These are phyloP conservation scores for Quercus lobata DNA, from an alignment of 331 rosid species.

Conservation along the genomic window DNA sequence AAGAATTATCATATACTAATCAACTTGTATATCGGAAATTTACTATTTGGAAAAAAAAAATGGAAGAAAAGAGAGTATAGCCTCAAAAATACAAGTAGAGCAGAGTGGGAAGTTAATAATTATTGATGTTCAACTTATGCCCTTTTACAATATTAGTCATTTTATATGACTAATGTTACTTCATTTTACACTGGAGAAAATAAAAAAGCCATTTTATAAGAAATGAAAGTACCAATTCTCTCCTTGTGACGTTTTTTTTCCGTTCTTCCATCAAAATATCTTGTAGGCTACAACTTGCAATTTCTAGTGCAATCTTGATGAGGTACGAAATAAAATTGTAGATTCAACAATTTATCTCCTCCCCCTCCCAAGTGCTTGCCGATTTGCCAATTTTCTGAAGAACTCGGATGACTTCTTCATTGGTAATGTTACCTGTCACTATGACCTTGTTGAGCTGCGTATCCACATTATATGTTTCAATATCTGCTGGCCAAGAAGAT, in stretches of 20 bases:
- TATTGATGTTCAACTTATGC: background rate
- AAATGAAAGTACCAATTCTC: background rate
- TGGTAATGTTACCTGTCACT: slow-evolving; percentile 69
- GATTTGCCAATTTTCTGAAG: slow-evolving; percentile 65
- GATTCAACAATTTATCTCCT: slow-evolving; percentile 18
- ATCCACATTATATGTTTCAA: slow-evolving; percentile 72
- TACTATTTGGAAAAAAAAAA: background rate
- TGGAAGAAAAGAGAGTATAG: background rate
- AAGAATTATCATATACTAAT: background rate
- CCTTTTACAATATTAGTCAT: background rate
- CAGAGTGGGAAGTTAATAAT: background rate
- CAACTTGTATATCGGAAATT: background rate
- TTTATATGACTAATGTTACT: background rate
- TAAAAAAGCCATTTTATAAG: background rate
- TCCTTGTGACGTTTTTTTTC: background rate
- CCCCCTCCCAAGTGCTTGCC: slow-evolving; percentile 57
- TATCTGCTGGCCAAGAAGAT: slow-evolving; percentile 36
- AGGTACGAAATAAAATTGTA: no score
- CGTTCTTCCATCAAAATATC: background rate
- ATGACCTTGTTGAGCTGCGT: slow-evolving; percentile 62
- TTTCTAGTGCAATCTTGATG: background rate
- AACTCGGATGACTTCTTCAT: slow-evolving; percentile 56
- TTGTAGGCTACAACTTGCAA: background rate
- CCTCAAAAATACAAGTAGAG: background rate
- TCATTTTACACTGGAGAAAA: no score